Conservation (phyloP, 345 rosid genomes). For the Eutrema japonicum region DNA sequence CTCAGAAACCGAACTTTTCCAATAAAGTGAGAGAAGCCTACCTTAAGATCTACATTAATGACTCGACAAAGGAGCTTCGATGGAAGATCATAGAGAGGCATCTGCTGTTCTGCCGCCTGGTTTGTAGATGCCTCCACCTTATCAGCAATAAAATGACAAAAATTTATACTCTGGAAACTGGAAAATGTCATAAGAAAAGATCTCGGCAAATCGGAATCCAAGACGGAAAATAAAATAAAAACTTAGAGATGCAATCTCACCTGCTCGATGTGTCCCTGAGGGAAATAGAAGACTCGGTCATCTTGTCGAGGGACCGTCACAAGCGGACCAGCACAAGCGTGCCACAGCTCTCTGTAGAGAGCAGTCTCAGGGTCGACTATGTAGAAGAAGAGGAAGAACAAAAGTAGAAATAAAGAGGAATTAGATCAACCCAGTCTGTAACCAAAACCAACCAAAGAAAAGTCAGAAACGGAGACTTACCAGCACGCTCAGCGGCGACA, state of each 20-base stretch:
- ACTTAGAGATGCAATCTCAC: conserved; percentile 40
- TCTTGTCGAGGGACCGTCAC: conserved; percentile 76
- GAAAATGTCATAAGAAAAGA: conserved; percentile 14
- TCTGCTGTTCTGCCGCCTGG: conserved; percentile 74
- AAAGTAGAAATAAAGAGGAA: background rate
- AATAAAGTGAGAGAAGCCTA: conserved; percentile 7
- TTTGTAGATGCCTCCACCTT: conserved; percentile 88
- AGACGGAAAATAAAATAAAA: background rate
- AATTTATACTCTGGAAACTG: background rate
- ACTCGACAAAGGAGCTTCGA: conserved; percentile 77
- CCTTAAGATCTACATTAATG: conserved; percentile 74
- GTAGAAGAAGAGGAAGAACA: conserved; percentile 1
- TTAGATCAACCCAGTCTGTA: conserved; percentile 25
- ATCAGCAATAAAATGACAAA: conserved; percentile 23
- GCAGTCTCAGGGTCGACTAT: conserved; percentile 63
- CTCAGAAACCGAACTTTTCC: background rate
- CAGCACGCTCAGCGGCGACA: conserved; percentile 21
- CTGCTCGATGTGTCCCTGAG: conserved; percentile 97
- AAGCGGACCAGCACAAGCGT: conserved; percentile 92
- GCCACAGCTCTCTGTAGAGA: conserved; percentile 84
- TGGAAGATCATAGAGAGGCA: conserved; percentile 76
- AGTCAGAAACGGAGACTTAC: conserved; percentile 19
- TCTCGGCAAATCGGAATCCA: background rate
- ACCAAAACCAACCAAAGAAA: conserved; percentile 4
- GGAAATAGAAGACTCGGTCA: conserved; percentile 83